Base-by-base conservation (phyloP, 306 rosid species). In the Trichosanthes cucumerina region DNA sequence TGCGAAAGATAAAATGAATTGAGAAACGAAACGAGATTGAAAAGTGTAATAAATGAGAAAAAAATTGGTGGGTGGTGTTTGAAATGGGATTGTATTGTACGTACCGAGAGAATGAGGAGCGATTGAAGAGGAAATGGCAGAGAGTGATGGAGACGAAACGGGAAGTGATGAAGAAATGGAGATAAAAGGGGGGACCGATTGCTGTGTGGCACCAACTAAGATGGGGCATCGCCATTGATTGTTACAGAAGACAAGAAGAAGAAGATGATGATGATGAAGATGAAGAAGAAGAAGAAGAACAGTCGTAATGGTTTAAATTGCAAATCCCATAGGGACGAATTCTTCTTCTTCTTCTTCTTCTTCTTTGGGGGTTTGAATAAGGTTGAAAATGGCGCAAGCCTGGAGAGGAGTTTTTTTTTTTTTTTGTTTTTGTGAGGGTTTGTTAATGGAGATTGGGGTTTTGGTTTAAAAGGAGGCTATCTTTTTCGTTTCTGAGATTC, bases 81-180 rank as follows among this genome's bases (percentile, higher is more conserved):
- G 33, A 28, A 28, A 28, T 28, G 33, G 33, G 33, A 28, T 28
- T 28, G 33, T 28, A 28, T 28, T 54, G 52, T 57, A 34, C 38
- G 23, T 54, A 88, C 92, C 95, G 68, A 97, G 90, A 57, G 97
- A 84, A 54, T 81, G 75, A 80, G 91, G 83, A 78, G 88, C 76
- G 82, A 84, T 85, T 64, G 96, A 81, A 46, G 86, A 86, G 62
- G 93, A 83, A 79, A 38, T 46, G 78, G 86, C 80, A 9, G 88
- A 79, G 80, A 81, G 3, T 43, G 69, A 74, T 28, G 33, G 33
- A 28, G 33, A 28, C 33, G 33, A 28, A 28, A 28, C 33, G 2
- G 33, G 33, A 28, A 28, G 33, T 28, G 33, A 28, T 28, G 33
- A 28, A 2, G 33, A 28, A 28, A 28, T 72, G 91, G 90, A 70